Conservation (phyloP, 2,329 filamentous ascomycete species). For the Pseudogymnoascus pannorum region DNA sequence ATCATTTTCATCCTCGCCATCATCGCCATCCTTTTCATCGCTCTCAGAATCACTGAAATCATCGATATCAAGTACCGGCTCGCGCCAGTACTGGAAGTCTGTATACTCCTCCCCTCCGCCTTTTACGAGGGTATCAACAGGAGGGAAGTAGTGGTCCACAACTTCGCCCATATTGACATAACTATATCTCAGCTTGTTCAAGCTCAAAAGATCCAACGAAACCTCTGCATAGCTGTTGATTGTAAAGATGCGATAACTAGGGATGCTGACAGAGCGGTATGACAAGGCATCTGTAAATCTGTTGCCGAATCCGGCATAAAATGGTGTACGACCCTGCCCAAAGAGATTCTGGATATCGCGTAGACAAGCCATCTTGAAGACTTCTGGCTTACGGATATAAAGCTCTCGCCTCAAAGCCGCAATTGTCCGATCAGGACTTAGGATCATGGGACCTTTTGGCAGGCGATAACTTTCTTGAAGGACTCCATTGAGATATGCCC, state of each 20-base stretch:
- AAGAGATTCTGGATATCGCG: slow-evolving; percentile 91
- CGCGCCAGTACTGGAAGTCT: slow-evolving; percentile 95
- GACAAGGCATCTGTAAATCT: slow-evolving; percentile 91
- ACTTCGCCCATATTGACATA: slow-evolving; percentile 97
- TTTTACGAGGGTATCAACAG: slow-evolving; percentile 79
- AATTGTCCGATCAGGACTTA: slow-evolving; percentile 91
- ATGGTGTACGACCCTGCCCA: slow-evolving; percentile 69
- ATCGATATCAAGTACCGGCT: slow-evolving; percentile 76
- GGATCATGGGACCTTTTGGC: slow-evolving; percentile 85
- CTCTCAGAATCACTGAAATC: slow-evolving; percentile 83
- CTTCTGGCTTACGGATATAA: slow-evolving; percentile 91
- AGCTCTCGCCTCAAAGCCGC: slow-evolving; percentile 86
- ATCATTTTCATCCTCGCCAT: too few species aligned
- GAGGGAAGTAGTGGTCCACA: slow-evolving; percentile 96
- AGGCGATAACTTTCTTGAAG: slow-evolving; percentile 79
- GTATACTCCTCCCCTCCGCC: slow-evolving; percentile 91
- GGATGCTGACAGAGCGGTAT: slow-evolving; percentile 93
- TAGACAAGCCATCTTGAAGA: slow-evolving; percentile 99
- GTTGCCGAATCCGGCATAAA: slow-evolving; percentile 97
- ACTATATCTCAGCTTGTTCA: slow-evolving; percentile 93
- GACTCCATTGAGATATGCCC: slow-evolving; percentile 84
- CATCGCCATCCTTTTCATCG: slow-evolving; percentile 44
- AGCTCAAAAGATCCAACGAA: slow-evolving; percentile 75
- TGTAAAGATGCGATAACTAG: slow-evolving; percentile 88
- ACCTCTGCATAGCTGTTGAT: slow-evolving; percentile 98